These are phyloP conservation scores for Theileria orientalis DNA, from an alignment of 169 alveolate species.

Conservation along the genomic window DNA sequence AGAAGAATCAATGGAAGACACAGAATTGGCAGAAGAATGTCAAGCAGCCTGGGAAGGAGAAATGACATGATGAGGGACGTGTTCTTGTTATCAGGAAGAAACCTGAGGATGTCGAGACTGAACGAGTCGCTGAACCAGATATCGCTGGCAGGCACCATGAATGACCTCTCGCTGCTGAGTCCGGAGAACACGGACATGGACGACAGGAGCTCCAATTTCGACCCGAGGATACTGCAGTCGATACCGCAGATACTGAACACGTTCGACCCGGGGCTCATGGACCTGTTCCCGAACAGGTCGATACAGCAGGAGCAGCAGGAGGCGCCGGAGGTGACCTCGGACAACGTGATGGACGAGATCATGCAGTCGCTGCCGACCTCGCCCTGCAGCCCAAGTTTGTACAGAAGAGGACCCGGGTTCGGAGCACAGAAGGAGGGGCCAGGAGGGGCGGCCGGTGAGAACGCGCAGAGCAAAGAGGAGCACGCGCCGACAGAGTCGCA, in stretches of 20 bases:
- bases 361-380: slow-evolving; percentile 41
- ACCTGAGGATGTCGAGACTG: slow-evolving; percentile 5
- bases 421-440: no score
- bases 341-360: slow-evolving; percentile 41
- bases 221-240: slow-evolving; percentile 30
- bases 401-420: no score
- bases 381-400: slow-evolving; percentile 33
- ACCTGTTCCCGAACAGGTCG: slow-evolving; percentile 21
- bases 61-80: slow-evolving; percentile 12
- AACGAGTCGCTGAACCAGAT: not conserved
- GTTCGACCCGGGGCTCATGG: slow-evolving; percentile 23
- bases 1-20: slow-evolving; percentile 20
- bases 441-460: no score
- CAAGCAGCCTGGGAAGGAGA: slow-evolving; percentile 8
- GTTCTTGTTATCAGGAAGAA: slow-evolving; percentile 5
- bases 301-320: not conserved
- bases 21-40: slow-evolving; percentile 2
- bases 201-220: slow-evolving; percentile 2
- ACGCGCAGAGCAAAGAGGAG: no score
- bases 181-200: not conserved
- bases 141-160: not conserved
- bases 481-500: not conserved
- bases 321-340: slow-evolving; percentile 2
- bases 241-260: slow-evolving; percentile 53
- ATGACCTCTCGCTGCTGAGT: no score